A percentile compares a stretch with the other conserved stretches of the same genome.
Evolutionary conservation across 2,329 filamentous ascomycete genomes (phyloP).

Genomic region (Fonsecaea erecta): DNA sequence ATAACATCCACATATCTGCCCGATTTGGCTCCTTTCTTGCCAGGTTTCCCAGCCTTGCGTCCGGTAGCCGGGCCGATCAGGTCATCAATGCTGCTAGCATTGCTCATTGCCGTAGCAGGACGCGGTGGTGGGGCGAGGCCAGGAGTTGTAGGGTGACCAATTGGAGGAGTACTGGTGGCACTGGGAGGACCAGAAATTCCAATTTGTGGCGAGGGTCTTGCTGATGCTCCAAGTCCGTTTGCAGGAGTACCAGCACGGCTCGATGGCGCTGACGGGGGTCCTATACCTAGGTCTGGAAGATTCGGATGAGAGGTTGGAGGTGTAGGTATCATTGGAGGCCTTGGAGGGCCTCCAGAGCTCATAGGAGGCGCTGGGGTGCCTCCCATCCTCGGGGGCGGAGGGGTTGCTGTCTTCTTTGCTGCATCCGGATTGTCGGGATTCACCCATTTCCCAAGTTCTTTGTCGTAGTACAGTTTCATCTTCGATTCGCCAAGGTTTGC

Average conservation of each 20-base stretch:
- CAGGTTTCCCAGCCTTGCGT: constrained; percentile 59
- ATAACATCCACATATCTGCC: constrained; percentile 97
- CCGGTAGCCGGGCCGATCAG: constrained; percentile 77
- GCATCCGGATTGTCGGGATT: constrained; percentile 84
- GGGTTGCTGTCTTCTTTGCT: constrained; percentile 68
- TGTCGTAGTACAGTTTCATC: constrained; percentile 90
- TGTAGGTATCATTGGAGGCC: constrained; percentile 9
- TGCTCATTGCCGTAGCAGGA: constrained; percentile 81
- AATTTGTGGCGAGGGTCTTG: constrained; percentile 27
- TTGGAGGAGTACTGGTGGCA: constrained; percentile 26
- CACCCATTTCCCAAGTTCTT: constrained; percentile 96
- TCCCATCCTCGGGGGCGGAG: constrained; percentile 74
- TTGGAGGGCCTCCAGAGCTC: constrained; percentile 19
- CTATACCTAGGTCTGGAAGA: constrained; percentile 23
- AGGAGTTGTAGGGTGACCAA: constrained; percentile 40
- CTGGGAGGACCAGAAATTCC: constrained; percentile 42
- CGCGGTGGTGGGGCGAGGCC: constrained; percentile 53
- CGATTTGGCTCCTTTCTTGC: constrained; percentile 68
- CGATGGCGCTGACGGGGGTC: constrained; percentile 24
- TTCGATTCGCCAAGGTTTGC: constrained; percentile 91
- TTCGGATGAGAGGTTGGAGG: constrained; percentile 23
- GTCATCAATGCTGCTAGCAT: constrained; percentile 94
- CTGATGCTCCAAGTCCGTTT: constrained; percentile 16
- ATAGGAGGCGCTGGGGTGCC: constrained; percentile 39
- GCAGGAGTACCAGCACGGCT: constrained; percentile 35